phyloP scores from a whole-genome alignment of 352 stramenopile genomes.

The Phytophthora lateralis region DNA sequence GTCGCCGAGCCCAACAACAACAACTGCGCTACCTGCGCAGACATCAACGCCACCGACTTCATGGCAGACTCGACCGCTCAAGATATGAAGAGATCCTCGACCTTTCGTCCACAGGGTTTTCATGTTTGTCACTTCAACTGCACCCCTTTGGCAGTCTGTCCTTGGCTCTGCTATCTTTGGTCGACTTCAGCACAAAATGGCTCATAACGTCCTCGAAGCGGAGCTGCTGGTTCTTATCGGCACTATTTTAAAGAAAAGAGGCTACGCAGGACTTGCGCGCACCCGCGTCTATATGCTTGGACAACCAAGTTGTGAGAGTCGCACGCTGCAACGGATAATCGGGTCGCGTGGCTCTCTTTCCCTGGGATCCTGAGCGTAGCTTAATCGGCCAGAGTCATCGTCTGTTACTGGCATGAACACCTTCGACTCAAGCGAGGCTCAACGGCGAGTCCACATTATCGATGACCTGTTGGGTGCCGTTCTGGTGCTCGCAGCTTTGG shows the following conservation, averaged over 20 bases:
- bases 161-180: constrained; percentile 6
- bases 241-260: constrained; percentile 20
- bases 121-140: neutral
- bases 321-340: constrained; percentile 14
- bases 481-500: constrained; percentile 56
- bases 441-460: constrained; percentile 69
- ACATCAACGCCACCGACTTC: constrained; percentile 6
- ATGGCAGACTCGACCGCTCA: constrained; percentile 9
- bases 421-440: constrained; percentile 24
- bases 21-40: constrained; percentile 11
- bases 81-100: constrained; percentile 21
- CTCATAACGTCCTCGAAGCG: constrained; percentile 15
- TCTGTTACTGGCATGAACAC: constrained; percentile 13
- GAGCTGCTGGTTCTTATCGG: constrained; percentile 8
- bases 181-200: neutral
- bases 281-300: constrained; percentile 2
- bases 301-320: constrained; percentile 15
- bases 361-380: neutral
- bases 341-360: constrained; percentile 3
- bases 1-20: constrained; percentile 1
- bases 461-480: constrained; percentile 75
- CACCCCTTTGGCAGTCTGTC: no score
- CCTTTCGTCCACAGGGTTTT: constrained; percentile 17
- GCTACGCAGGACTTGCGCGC: neutral
- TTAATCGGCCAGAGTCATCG: neutral